phyloP scores from a whole-genome alignment of 768 basidiomycete genomes.

The Peribolospora kevripleyi region DNA sequence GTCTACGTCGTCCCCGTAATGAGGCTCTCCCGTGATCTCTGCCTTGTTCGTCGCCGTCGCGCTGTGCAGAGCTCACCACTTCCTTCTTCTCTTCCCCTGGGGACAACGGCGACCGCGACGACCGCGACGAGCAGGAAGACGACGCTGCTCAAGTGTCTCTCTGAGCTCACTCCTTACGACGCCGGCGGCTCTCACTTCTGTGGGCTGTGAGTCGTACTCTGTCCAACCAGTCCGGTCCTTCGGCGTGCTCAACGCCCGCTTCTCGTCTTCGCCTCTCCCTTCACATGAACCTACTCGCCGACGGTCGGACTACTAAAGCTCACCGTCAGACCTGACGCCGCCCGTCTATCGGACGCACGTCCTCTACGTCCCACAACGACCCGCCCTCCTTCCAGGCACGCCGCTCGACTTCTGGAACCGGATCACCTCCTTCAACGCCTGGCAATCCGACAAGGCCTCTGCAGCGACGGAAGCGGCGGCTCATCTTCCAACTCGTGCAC shows the following conservation, averaged over 20 bases:
- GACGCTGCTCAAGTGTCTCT: slow-evolving; percentile 60
- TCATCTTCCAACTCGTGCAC: too few relatives aligned
- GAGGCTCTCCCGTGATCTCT: too few relatives aligned
- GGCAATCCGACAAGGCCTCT: slow-evolving; percentile 1
- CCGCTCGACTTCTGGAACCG: slow-evolving; percentile 45
- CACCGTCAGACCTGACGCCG: slow-evolving; percentile 25
- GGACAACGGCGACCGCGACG: slow-evolving; percentile 11
- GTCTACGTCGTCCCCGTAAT: neutral
- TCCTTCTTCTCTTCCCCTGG: neutral
- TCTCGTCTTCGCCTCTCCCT: slow-evolving; percentile 2
- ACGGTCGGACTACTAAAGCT: neutral
- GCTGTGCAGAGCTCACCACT: too few relatives aligned
- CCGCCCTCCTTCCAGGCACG: slow-evolving; percentile 59
- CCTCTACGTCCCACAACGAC: slow-evolving; percentile 67
- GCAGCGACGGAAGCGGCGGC: slow-evolving; percentile 5
- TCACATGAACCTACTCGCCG: neutral
- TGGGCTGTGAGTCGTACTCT: slow-evolving; percentile 34
- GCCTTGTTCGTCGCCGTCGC: too few relatives aligned
- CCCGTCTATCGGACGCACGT: slow-evolving; percentile 54
- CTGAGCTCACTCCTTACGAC: slow-evolving; percentile 47
- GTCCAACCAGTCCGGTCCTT: slow-evolving; percentile 11
- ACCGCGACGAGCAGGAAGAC: slow-evolving; percentile 29
- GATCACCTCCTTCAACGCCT: slow-evolving; percentile 30
- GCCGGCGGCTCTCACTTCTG: slow-evolving; percentile 36
- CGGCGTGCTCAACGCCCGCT: slow-evolving; percentile 26